These are phyloP conservation scores for Chaetomidium leptoderma DNA, from an alignment of 495 filamentous ascomycete species.

Conservation along the genomic window DNA sequence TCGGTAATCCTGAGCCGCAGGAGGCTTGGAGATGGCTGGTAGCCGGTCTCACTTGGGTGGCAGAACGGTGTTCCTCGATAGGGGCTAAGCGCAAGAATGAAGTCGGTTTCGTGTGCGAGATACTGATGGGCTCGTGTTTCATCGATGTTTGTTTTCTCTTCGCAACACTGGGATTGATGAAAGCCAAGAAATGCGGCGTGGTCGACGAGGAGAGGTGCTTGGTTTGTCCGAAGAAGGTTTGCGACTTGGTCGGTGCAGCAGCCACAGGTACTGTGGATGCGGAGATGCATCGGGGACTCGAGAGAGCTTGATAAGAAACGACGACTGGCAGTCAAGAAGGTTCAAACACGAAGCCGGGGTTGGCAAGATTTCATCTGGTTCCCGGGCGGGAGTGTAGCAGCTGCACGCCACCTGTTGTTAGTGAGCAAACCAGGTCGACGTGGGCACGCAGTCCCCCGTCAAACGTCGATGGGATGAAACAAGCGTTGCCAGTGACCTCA, in stretches of 20 bases:
- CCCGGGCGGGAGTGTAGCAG: slow-evolving; percentile 6
- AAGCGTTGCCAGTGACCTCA: background rate
- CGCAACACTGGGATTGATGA: too few species aligned
- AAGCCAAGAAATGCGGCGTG: background rate
- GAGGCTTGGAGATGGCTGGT: background rate
- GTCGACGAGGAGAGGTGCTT: background rate
- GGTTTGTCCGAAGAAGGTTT: background rate
- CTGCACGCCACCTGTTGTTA: slow-evolving; percentile 21
- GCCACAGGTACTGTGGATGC: background rate
- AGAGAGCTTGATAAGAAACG: background rate
- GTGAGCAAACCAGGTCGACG: slow-evolving; percentile 16
- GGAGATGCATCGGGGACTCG: background rate
- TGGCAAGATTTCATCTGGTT: background rate
- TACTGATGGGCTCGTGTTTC: too few species aligned
- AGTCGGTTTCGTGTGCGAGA: too few species aligned
- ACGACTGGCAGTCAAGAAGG: slow-evolving; percentile 1
- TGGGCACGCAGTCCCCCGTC: background rate
- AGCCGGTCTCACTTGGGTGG: slow-evolving; percentile 7
- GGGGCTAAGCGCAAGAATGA: too few species aligned
- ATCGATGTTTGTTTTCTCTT: too few species aligned
- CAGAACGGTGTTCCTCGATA: too few species aligned
- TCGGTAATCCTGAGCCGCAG: background rate
- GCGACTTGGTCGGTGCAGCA: background rate
- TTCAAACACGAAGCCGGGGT: slow-evolving; percentile 15
- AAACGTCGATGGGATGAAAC: slow-evolving; percentile 1